Evolutionary conservation across 495 filamentous ascomycete genomes (phyloP).

Genomic region (Penicillium manginii): DNA sequence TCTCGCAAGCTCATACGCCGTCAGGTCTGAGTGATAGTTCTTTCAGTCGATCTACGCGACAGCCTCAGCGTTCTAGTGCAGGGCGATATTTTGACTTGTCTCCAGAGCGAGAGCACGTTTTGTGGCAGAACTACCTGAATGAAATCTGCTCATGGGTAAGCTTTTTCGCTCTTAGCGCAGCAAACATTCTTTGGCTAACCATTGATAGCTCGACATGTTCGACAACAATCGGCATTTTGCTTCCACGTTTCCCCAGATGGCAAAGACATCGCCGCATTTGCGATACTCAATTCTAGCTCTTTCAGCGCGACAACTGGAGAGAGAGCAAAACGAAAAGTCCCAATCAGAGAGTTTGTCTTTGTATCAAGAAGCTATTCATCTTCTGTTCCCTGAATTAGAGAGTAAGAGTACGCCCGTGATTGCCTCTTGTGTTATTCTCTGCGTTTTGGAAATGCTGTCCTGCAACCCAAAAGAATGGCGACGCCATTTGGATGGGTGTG

Average conservation of each 20-base stretch:
- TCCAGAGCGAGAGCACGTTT: slow-evolving; percentile 34
- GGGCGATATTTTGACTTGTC: slow-evolving; percentile 29
- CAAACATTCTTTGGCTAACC: background rate
- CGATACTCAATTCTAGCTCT: slow-evolving; percentile 47
- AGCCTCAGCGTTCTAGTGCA: slow-evolving; percentile 13
- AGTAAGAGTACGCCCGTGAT: slow-evolving; percentile 43
- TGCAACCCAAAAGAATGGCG: slow-evolving; percentile 48
- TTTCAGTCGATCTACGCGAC: slow-evolving; percentile 5
- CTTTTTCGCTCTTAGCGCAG: background rate
- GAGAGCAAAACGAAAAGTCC: slow-evolving; percentile 37
- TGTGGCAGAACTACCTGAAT: slow-evolving; percentile 49
- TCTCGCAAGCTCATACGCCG: slow-evolving; percentile 13
- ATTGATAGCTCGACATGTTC: slow-evolving; percentile 49
- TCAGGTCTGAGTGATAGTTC: slow-evolving; percentile 11
- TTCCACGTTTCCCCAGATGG: slow-evolving; percentile 43
- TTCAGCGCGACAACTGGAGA: slow-evolving; percentile 49
- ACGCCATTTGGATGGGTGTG: slow-evolving; percentile 52
- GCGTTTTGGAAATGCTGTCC: slow-evolving; percentile 49
- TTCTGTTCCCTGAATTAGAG: slow-evolving; percentile 42
- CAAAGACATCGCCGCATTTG: slow-evolving; percentile 41
- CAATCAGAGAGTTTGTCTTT: slow-evolving; percentile 46
- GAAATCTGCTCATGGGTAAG: slow-evolving; percentile 47
- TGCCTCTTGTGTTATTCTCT: slow-evolving; percentile 45
- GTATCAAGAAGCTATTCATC: slow-evolving; percentile 48
- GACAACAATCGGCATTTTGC: slow-evolving; percentile 49